These are phyloP conservation scores for Eucalyptus curtisii DNA, from an alignment of 345 rosid species.

Conservation along the genomic window DNA sequence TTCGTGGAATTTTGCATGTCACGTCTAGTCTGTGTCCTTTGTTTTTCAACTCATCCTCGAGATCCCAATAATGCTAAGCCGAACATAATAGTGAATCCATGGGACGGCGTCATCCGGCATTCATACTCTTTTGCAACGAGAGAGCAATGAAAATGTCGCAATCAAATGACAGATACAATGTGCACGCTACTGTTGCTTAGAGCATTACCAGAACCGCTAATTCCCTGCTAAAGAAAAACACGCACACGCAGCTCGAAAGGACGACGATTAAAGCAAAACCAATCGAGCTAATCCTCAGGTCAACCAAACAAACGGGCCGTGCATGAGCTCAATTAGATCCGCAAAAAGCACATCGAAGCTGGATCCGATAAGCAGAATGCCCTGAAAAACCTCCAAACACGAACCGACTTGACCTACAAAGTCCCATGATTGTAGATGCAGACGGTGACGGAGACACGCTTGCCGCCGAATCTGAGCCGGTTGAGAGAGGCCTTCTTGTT, in stretches of 20 bases:
- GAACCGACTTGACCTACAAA: constrained; percentile 23
- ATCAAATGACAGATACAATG: not conserved
- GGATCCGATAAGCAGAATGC: not conserved
- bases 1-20: not conserved
- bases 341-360: not conserved
- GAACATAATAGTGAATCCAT: not conserved
- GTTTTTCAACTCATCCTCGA: not conserved
- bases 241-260: not conserved
- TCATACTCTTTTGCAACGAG: not conserved
- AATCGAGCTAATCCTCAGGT: not conserved
- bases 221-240: not conserved
- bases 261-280: not conserved
- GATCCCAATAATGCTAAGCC: not conserved
- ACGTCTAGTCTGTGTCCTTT: not conserved
- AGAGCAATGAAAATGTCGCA: not conserved
- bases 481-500: constrained; percentile 74
- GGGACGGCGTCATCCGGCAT: not conserved
- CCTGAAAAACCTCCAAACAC: not conserved
- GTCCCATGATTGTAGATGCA: constrained; percentile 88
- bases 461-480: constrained; percentile 64
- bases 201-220: not conserved
- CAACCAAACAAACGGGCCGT: not conserved
- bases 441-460: constrained; percentile 61
- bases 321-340: not conserved
- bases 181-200: not conserved